phyloP scores from a whole-genome alignment of 2,329 filamentous ascomycete species.

The Fusarium foetens region DNA sequence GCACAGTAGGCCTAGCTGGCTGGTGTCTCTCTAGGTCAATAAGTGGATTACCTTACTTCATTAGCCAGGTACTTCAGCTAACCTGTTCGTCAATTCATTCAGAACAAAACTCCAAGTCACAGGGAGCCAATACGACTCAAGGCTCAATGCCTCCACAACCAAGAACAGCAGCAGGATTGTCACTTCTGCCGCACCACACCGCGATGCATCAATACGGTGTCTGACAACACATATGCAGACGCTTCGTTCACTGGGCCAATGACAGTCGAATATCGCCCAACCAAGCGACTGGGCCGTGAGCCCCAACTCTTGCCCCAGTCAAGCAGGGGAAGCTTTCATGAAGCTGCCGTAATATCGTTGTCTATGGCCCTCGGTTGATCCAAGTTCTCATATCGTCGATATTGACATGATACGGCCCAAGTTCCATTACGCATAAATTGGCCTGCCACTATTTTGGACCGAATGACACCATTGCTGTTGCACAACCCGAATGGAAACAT shows the following conservation, averaged over 20 bases:
- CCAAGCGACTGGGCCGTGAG: constrained; percentile 39
- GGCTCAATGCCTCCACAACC: constrained; percentile 7
- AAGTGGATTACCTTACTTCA: constrained; percentile 32
- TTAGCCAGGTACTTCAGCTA: constrained; percentile 40
- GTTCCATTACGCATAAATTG: background rate
- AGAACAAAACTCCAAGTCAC: constrained; percentile 18
- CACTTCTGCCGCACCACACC: constrained; percentile 26
- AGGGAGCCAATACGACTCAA: constrained; percentile 18
- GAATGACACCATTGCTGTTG: constrained; percentile 30
- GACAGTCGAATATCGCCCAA: constrained; percentile 23
- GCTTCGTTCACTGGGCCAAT: constrained; percentile 32
- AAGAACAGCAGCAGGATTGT: constrained; percentile 18
- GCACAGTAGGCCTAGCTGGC: constrained; percentile 47
- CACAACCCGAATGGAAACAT: constrained; percentile 43
- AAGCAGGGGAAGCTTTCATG: constrained; percentile 24
- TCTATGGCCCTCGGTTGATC: background rate
- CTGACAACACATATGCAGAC: constrained; percentile 40
- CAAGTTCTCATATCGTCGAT: constrained; percentile 18
- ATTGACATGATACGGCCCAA: background rate
- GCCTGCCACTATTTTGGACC: constrained; percentile 27
- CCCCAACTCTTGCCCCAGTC: constrained; percentile 16
- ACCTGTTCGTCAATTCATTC: constrained; percentile 29
- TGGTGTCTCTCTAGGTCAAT: constrained; percentile 37
- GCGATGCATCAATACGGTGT: constrained; percentile 37
- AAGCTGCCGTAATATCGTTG: constrained; percentile 9